Evolutionary conservation across 179 eudicot genomes (phyloP).

Genomic region (Nepenthes alata): DNA sequence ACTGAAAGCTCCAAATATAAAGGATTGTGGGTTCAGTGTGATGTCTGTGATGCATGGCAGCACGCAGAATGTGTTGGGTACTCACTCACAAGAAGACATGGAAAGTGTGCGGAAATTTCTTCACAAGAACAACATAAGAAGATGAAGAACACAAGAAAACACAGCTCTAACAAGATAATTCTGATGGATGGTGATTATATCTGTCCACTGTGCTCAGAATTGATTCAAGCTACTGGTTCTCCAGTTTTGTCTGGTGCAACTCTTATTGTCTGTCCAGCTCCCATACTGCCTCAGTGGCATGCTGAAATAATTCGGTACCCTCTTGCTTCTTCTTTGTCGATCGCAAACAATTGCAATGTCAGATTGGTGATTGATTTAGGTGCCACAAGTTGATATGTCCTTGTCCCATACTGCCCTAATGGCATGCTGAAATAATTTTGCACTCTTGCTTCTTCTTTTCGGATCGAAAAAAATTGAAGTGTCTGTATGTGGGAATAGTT

Average conservation of each 20-base stretch:
- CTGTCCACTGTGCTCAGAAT: slow-evolving; percentile 63
- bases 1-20: slow-evolving; percentile 63
- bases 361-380: slow-evolving; percentile 36
- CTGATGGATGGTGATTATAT: slow-evolving; percentile 42
- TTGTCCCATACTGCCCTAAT: slow-evolving; percentile 81
- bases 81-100: slow-evolving; percentile 23
- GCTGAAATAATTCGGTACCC: slow-evolving; percentile 80
- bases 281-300: slow-evolving; percentile 95
- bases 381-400: slow-evolving; percentile 95
- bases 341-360: no score
- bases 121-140: slow-evolving; percentile 15
- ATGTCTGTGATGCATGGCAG: slow-evolving; percentile 99
- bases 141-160: slow-evolving; percentile 28
- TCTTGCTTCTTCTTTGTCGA: slow-evolving; percentile 5
- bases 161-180: slow-evolving; percentile 26
- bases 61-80: slow-evolving; percentile 90
- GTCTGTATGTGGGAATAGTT: no score
- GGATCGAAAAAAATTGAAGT: no score
- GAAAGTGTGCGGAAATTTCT: slow-evolving; percentile 16
- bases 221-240: slow-evolving; percentile 62
- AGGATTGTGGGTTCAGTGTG: slow-evolving; percentile 98
- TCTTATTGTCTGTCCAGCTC: slow-evolving; percentile 90
- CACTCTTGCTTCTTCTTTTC: slow-evolving; percentile 16
- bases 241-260: slow-evolving; percentile 89
- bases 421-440: slow-evolving; percentile 95